These are phyloP conservation scores for Teratosphaeria nubilosa DNA, from an alignment of 2,329 filamentous ascomycete species.

Conservation along the genomic window DNA sequence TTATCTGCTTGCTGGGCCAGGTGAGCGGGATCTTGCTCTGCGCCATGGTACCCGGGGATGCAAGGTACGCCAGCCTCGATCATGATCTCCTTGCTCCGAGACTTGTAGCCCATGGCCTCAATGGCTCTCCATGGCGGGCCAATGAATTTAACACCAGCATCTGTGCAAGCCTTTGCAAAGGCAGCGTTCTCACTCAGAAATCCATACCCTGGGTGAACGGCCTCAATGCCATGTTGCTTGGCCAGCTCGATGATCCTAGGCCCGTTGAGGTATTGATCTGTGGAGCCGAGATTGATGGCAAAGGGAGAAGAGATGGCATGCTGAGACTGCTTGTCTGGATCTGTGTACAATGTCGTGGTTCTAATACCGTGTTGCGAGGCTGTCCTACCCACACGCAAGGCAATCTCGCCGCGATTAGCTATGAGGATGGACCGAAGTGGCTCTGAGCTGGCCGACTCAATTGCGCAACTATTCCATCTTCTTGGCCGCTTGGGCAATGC, in stretches of 20 bases:
- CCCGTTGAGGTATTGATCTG: slow-evolving; percentile 84
- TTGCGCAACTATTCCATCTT: slow-evolving; percentile 15
- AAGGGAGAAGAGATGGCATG: slow-evolving; percentile 79
- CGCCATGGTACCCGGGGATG: slow-evolving; percentile 89
- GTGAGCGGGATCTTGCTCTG: slow-evolving; percentile 59
- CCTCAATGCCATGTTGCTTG: slow-evolving; percentile 75
- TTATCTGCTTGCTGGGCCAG: slow-evolving; percentile 62
- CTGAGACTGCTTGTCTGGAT: slow-evolving; percentile 76
- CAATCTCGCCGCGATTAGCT: slow-evolving; percentile 94
- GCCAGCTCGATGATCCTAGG: slow-evolving; percentile 85
- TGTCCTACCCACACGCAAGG: slow-evolving; percentile 81
- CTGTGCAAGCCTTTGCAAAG: slow-evolving; percentile 79
- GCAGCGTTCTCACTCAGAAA: slow-evolving; percentile 86
- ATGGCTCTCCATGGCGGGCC: slow-evolving; percentile 73
- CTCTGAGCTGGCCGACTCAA: slow-evolving; percentile 4
- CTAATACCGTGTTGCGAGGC: slow-evolving; percentile 80
- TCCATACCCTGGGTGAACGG: slow-evolving; percentile 91
- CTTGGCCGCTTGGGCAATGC: slow-evolving; percentile 10
- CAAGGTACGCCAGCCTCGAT: slow-evolving; percentile 87
- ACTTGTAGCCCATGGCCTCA: slow-evolving; percentile 84
- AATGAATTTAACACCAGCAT: slow-evolving; percentile 88
- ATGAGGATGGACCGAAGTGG: slow-evolving; percentile 64
- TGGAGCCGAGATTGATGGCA: slow-evolving; percentile 71
- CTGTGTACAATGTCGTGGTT: slow-evolving; percentile 90
- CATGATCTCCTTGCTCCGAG: slow-evolving; percentile 92